These are phyloP conservation scores for Monilinia polystroma DNA, from an alignment of 2,329 filamentous ascomycete species.

Conservation along the genomic window DNA sequence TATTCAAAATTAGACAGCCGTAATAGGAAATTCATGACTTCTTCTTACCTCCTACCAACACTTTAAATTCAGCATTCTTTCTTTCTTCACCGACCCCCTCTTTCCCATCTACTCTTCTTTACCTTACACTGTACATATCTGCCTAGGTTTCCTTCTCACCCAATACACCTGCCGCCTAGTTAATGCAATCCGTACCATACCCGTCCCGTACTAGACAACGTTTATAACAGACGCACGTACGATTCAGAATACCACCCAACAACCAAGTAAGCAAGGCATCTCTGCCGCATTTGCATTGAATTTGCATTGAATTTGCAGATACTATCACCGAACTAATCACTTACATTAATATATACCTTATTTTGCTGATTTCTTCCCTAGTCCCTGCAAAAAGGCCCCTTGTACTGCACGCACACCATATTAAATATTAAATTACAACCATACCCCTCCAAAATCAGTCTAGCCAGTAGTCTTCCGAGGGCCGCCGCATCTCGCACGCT, in stretches of 20 bases:
- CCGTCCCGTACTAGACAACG: too few species aligned
- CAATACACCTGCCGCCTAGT: background rate
- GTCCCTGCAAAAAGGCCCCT: conserved; percentile 5
- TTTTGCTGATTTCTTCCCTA: conserved; percentile 6
- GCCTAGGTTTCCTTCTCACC: background rate
- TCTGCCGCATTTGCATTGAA: background rate
- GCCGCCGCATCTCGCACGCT: conserved; percentile 21
- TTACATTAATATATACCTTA: background rate
- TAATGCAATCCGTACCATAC: background rate
- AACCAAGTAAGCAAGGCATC: conserved; percentile 3
- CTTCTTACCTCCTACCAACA: background rate
- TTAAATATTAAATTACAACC: background rate
- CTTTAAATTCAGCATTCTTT: background rate
- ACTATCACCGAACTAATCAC: background rate
- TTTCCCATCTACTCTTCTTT: too few species aligned
- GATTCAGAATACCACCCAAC: conserved; percentile 10
- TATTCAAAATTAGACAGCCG: background rate
- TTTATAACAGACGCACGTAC: background rate
- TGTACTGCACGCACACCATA: conserved; percentile 1
- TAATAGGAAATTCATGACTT: background rate
- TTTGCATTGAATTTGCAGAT: too few species aligned
- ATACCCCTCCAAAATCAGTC: conserved; percentile 5
- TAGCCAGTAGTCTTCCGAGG: conserved; percentile 23
- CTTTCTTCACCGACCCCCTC: background rate
- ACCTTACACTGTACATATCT: too few species aligned